A percentile compares a stretch with the other conserved stretches of the same genome.
Evolutionary conservation across 2,329 filamentous ascomycete genomes (phyloP).

Genomic region (Sordariomycetes sp.): DNA sequence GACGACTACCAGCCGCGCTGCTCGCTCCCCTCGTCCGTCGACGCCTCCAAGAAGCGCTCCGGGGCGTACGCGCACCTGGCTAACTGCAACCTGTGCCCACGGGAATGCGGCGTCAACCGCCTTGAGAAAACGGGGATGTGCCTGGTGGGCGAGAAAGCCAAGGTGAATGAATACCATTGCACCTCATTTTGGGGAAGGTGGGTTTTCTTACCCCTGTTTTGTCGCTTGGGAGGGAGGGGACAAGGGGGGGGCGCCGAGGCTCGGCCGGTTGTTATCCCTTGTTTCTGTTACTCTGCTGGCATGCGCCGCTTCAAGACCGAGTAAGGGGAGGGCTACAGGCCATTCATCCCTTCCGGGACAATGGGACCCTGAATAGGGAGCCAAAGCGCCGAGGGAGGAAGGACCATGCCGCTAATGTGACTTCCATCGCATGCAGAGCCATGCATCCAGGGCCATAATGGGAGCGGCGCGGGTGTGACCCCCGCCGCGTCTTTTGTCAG

Average conservation of each 20-base stretch:
- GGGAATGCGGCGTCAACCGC: conserved; percentile 69
- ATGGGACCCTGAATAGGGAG: neutral
- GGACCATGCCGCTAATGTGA: neutral
- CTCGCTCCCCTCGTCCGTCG: conserved; percentile 53
- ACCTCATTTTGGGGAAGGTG: neutral
- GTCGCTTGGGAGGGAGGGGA: neutral
- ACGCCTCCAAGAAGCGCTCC: conserved; percentile 64
- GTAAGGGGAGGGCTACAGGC: neutral
- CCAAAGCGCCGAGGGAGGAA: conserved; percentile 5
- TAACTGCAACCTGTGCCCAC: conserved; percentile 74
- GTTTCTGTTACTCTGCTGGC: neutral
- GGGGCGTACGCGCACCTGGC: conserved; percentile 63
- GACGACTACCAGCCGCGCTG: conserved; percentile 67
- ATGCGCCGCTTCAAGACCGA: neutral
- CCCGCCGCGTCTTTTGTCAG: conserved; percentile 58
- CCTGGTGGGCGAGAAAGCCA: conserved; percentile 58
- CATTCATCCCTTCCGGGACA: neutral
- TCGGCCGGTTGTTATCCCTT: neutral
- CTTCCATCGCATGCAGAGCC: conserved; percentile 41
- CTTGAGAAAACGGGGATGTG: conserved; percentile 70
- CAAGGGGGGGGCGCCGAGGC: too few species aligned
- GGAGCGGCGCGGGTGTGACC: conserved; percentile 61
- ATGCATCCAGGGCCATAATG: conserved; percentile 73
- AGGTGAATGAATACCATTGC: neutral
- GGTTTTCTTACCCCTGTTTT: neutral